phyloP scores from a whole-genome alignment of 768 basidiomycete genomes.

The Tulasnella calospora region DNA sequence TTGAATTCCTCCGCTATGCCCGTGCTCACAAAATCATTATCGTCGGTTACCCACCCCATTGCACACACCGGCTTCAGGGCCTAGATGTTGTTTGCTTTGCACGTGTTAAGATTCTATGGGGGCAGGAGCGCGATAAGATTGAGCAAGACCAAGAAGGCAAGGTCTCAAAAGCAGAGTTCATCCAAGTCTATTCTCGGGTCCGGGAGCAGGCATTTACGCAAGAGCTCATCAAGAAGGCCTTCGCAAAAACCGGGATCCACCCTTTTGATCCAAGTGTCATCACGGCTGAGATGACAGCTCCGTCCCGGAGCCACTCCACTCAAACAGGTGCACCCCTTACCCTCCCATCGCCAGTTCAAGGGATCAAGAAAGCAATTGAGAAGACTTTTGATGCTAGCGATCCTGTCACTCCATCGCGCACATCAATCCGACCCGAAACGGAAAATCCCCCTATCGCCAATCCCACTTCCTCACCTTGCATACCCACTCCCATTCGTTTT shows the following conservation, averaged over 20 bases:
- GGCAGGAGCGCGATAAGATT: constrained; percentile 27
- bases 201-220: constrained; percentile 34
- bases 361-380: no score
- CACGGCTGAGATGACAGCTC: not conserved
- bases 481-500: not conserved
- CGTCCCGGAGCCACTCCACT: not conserved
- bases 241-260: constrained; percentile 27
- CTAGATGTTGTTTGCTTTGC: constrained; percentile 46
- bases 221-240: constrained; percentile 35
- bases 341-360: no score
- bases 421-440: no score
- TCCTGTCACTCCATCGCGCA: no score
- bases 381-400: no score
- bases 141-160: constrained; percentile 18
- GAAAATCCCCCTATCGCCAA: not conserved
- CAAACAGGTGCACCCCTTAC: no score
- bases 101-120: constrained; percentile 38
- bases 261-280: not conserved
- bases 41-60: constrained; percentile 20
- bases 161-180: constrained; percentile 36
- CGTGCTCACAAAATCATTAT: constrained; percentile 10
- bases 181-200: constrained; percentile 33
- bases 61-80: constrained; percentile 37
- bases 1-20: constrained; percentile 1
- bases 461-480: not conserved